These are phyloP conservation scores for Scheffersomyces lignicola DNA, from an alignment of 1,139 yeast genomes.

Conservation along the genomic window DNA sequence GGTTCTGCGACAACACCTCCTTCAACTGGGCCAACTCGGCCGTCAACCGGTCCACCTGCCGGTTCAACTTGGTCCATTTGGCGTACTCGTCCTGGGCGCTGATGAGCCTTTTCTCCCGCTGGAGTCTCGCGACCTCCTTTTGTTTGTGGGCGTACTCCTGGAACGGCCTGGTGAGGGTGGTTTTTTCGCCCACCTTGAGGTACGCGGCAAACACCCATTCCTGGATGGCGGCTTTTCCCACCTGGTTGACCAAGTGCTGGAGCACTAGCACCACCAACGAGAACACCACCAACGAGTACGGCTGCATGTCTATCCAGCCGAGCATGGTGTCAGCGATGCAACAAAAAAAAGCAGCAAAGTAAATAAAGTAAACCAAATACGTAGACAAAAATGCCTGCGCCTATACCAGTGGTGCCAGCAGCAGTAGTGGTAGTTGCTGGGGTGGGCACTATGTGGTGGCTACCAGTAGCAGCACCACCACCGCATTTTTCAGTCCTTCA, in stretches of 20 bases:
- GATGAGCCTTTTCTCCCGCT: slow-evolving; percentile 57
- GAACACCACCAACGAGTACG: slow-evolving; percentile 27
- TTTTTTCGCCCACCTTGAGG: slow-evolving; percentile 32
- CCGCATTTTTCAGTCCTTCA: too few species aligned
- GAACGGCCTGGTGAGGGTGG: slow-evolving; percentile 26
- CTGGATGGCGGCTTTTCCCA: slow-evolving; percentile 39
- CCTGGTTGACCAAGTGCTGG: slow-evolving; percentile 27
- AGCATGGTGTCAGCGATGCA: slow-evolving; percentile 1
- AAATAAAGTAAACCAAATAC: too few species aligned
- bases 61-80: slow-evolving; percentile 89
- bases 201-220: slow-evolving; percentile 44
- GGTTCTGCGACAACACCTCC: slow-evolving; percentile 33
- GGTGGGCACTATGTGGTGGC: too few species aligned
- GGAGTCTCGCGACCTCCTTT: slow-evolving; percentile 46
- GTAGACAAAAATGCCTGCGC: too few species aligned
- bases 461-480: too few species aligned
- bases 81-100: slow-evolving; percentile 95
- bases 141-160: slow-evolving; percentile 38
- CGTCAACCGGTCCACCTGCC: slow-evolving; percentile 62
- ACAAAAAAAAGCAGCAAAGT: too few species aligned
- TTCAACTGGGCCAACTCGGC: slow-evolving; percentile 50
- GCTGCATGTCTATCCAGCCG: slow-evolving; percentile 24
- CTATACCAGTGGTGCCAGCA: too few species aligned
- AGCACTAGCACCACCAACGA: slow-evolving; percentile 32
- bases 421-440: too few species aligned